These are phyloP conservation scores for Candida sakaeoensis DNA, from an alignment of 805 yeast species.

Conservation along the genomic window DNA sequence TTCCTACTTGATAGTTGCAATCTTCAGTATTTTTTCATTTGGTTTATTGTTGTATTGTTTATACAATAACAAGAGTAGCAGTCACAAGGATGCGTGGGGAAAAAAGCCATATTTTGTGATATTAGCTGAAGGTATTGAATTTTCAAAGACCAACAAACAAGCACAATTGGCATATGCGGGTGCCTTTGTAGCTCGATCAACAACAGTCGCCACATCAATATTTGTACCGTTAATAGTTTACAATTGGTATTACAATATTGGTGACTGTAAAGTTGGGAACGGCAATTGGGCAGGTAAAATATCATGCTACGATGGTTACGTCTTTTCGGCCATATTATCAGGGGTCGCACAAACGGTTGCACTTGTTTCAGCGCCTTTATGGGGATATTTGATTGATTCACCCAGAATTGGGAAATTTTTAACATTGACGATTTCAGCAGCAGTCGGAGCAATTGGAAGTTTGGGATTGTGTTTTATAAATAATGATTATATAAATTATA, in stretches of 20 bases:
- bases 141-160: conserved; percentile 43
- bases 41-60: conserved; percentile 38
- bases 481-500: conserved; percentile 16
- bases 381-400: conserved; percentile 56
- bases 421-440: conserved; percentile 34
- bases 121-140: conserved; percentile 44
- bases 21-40: conserved; percentile 36
- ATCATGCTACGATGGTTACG: conserved; percentile 59
- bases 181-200: conserved; percentile 59
- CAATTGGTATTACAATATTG: conserved; percentile 48
- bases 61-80: conserved; percentile 34
- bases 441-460: conserved; percentile 43
- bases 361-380: conserved; percentile 57
- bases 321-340: conserved; percentile 62
- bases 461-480: conserved; percentile 22
- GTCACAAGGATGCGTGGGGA: conserved; percentile 20
- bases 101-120: conserved; percentile 35
- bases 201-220: conserved; percentile 54
- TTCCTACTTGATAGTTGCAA: conserved; percentile 50
- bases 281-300: conserved; percentile 22
- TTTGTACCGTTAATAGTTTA: conserved; percentile 65
- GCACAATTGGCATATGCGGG: conserved; percentile 58
- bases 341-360: conserved; percentile 63
- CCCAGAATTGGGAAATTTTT: conserved; percentile 24
- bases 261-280: conserved; percentile 40